A percentile compares a stretch with the other conserved stretches of the same genome.
Evolutionary conservation across 2,329 filamentous ascomycete species (phyloP).

Genomic region (Chrysosporium keratinophilum): DNA sequence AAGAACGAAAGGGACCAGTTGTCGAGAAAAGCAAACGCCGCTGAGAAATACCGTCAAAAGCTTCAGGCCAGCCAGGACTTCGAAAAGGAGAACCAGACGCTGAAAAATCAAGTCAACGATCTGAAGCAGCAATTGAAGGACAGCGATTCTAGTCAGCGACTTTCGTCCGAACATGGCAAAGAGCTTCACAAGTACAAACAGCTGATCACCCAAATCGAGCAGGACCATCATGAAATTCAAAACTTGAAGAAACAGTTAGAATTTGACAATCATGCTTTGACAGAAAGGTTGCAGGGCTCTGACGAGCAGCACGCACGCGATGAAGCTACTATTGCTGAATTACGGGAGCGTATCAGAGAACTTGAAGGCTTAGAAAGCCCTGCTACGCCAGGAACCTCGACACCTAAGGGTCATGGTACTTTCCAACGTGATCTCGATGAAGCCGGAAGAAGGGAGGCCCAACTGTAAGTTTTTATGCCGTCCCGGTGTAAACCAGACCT

Average conservation of each 20-base stretch:
- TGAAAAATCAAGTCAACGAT: constrained; percentile 39
- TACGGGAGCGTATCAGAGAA: constrained; percentile 35
- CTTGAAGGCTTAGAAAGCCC: constrained; percentile 33
- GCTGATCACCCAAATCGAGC: constrained; percentile 39
- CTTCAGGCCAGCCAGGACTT: constrained; percentile 40
- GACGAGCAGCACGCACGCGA: constrained; percentile 36
- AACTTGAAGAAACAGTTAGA: constrained; percentile 41
- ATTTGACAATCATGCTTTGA: constrained; percentile 40
- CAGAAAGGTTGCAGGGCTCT: constrained; percentile 34
- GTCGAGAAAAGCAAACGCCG: constrained; percentile 39
- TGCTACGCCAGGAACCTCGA: constrained; percentile 31
- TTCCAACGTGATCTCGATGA: constrained; percentile 36
- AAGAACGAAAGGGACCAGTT: constrained; percentile 40
- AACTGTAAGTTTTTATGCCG: constrained; percentile 25
- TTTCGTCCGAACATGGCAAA: constrained; percentile 33
- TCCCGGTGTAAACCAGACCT: neutral
- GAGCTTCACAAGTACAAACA: constrained; percentile 38
- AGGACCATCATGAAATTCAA: constrained; percentile 40
- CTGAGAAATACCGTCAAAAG: constrained; percentile 42
- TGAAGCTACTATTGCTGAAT: constrained; percentile 33
- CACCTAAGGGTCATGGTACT: constrained; percentile 32
- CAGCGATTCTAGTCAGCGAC: constrained; percentile 33
- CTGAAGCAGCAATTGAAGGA: constrained; percentile 40
- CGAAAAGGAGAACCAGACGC: constrained; percentile 39
- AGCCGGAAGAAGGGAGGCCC: constrained; percentile 31